Base-by-base conservation (phyloP, 352 stramenopile genomes). In the Phytopythium montanum region DNA sequence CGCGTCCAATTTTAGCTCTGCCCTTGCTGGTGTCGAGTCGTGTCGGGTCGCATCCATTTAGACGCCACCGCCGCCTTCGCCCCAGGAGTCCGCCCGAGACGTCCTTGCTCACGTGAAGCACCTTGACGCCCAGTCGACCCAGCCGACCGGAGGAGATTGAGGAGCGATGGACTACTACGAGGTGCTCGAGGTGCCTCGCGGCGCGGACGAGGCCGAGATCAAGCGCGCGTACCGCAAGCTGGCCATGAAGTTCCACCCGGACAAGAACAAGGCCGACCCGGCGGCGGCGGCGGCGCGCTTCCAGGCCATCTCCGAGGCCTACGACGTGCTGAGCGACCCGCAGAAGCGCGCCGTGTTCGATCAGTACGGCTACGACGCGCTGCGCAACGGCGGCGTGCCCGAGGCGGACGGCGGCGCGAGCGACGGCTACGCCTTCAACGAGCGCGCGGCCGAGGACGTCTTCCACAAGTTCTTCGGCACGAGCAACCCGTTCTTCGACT, bases 211-310 rank as follows among this genome's bases (percentile, higher is more conserved):
- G 33, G 72, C 85, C 61, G 89, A 98, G 62, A 94, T 99, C 60
- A 96, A 98, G 80, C 98, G 98, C 67, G 94, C 96, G 68, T 85
- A 98, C 76, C 87, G 94, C 61, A 93, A 95, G 70, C 81, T 97
- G 51, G 92, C 91, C 39, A 85, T 99, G 60, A 97, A 96, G 63
- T 97, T 87, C 63, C 96, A 99, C 65, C 94, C 95, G 0, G 96
- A 98, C 76, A 99, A 99, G 72, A 99, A 98, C 74, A 88, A 89
- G 66, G 71, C 64, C 65, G 93, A 92, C 34, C 65, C 76, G 16
- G 75, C 77, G 29, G 89, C 97, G 64, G 91, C 90, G 45, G 91
- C 97, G 52, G 78, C 88, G 52, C 80, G 95, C 28, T 98, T 99
- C 78, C 92, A 98, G 60, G 96, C 97, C 62, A 93, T 99, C 39